phyloP scores from a whole-genome alignment of 345 rosid species.

The Camelina hispida region DNA sequence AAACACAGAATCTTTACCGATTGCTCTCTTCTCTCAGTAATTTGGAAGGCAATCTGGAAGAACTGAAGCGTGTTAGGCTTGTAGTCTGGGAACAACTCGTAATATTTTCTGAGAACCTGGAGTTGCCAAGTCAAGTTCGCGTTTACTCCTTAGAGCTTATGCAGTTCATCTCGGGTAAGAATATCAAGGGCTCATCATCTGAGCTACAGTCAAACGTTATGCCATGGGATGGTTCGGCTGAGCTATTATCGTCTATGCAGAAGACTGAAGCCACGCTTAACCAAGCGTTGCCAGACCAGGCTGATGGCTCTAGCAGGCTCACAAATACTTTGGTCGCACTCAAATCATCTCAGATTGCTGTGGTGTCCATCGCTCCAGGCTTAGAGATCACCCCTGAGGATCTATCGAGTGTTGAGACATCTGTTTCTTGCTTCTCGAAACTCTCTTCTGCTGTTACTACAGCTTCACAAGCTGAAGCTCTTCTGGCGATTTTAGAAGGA shows the following conservation, averaged over 20 bases:
- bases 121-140: slow-evolving; percentile 73
- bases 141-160: slow-evolving; percentile 84
- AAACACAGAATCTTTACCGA: slow-evolving; percentile 57
- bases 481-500: slow-evolving; percentile 75
- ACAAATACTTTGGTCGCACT: slow-evolving; percentile 86
- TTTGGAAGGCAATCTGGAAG: slow-evolving; percentile 71
- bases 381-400: slow-evolving; percentile 75
- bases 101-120: slow-evolving; percentile 72
- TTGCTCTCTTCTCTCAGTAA: slow-evolving; percentile 79
- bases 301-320: slow-evolving; percentile 67
- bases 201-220: slow-evolving; percentile 60
- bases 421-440: slow-evolving; percentile 73
- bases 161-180: slow-evolving; percentile 74
- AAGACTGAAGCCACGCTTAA: slow-evolving; percentile 46
- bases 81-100: slow-evolving; percentile 80
- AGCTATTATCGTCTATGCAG: slow-evolving; percentile 53
- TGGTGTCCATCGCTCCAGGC: slow-evolving; percentile 61
- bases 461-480: slow-evolving; percentile 59
- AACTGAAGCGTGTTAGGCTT: slow-evolving; percentile 67
- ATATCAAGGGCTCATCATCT: slow-evolving; percentile 59
- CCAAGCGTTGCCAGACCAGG: slow-evolving; percentile 51
- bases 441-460: slow-evolving; percentile 57
- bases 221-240: slow-evolving; percentile 92
- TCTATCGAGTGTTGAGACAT: slow-evolving; percentile 58
- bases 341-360: slow-evolving; percentile 79